phyloP scores from a whole-genome alignment of 768 basidiomycete species.

The Omphalotus guepiniiformis region DNA sequence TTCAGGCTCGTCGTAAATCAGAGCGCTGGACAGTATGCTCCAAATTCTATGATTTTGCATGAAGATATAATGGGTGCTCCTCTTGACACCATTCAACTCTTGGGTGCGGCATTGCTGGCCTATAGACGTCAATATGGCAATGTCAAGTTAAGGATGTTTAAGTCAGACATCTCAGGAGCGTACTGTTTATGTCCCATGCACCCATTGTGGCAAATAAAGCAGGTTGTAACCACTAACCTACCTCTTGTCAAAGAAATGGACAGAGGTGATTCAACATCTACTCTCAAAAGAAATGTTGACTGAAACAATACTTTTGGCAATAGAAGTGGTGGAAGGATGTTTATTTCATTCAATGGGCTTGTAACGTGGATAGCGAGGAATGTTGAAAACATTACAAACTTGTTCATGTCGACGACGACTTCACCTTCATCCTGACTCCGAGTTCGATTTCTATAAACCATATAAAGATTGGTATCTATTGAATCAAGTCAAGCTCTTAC shows the following conservation, averaged over 20 bases:
- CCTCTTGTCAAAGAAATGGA: neutral
- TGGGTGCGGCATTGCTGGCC: neutral
- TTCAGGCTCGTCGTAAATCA: too few relatives aligned
- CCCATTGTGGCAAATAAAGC: constrained; percentile 37
- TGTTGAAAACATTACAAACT: neutral
- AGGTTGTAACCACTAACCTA: constrained; percentile 25
- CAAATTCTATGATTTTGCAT: too few relatives aligned
- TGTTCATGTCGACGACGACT: neutral
- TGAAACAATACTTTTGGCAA: constrained; percentile 21
- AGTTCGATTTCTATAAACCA: neutral
- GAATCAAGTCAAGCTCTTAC: constrained; percentile 21
- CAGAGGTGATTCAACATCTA: neutral
- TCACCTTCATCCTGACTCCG: neutral
- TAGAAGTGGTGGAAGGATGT: constrained; percentile 17
- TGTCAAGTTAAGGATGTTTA: constrained; percentile 20
- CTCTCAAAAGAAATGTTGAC: constrained; percentile 16
- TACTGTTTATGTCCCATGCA: constrained; percentile 34
- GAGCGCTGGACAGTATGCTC: too few relatives aligned
- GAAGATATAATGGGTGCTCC: too few relatives aligned
- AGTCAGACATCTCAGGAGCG: constrained; percentile 33
- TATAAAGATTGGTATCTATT: constrained; percentile 9
- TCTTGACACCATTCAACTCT: neutral
- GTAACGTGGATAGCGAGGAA: constrained; percentile 11
- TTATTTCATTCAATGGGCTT: constrained; percentile 25
- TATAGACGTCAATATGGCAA: neutral